These are phyloP conservation scores for Mycena rosella DNA, from an alignment of 768 basidiomycete genomes.

Conservation along the genomic window DNA sequence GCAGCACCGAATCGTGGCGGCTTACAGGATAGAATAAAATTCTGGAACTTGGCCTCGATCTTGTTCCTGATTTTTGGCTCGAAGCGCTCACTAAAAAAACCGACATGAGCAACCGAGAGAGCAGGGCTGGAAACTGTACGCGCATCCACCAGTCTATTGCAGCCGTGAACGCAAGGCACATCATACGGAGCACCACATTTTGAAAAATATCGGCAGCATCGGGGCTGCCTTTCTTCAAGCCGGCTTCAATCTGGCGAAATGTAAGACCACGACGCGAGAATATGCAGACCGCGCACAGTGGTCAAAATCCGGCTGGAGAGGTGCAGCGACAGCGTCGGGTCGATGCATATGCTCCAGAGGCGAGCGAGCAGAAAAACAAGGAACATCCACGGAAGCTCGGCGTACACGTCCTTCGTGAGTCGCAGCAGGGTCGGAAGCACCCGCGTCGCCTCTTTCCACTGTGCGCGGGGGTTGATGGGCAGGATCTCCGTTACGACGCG, in stretches of 20 bases:
- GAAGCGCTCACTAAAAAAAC: not conserved
- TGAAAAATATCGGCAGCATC: slow-evolving; percentile 20
- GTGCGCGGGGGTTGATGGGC: slow-evolving; percentile 11
- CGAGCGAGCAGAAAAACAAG: slow-evolving; percentile 7
- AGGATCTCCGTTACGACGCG: slow-evolving; percentile 30
- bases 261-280: not conserved
- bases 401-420: slow-evolving; percentile 21
- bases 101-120: not conserved
- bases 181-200: slow-evolving; percentile 23
- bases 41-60: slow-evolving; percentile 12
- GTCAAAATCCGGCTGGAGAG: slow-evolving; percentile 25
- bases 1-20: not conserved
- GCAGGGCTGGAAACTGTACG: not conserved
- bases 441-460: slow-evolving; percentile 26
- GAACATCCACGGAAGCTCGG: slow-evolving; percentile 15
- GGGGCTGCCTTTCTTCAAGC: slow-evolving; percentile 23
- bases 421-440: slow-evolving; percentile 17
- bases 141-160: slow-evolving; percentile 14
- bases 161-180: slow-evolving; percentile 16
- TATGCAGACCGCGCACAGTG: slow-evolving; percentile 11
- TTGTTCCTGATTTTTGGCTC: slow-evolving; percentile 5
- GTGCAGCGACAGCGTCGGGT: slow-evolving; percentile 17
- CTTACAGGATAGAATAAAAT: slow-evolving; percentile 21
- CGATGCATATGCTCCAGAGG: slow-evolving; percentile 14
- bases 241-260: slow-evolving; percentile 28